Conservation (phyloP, 352 stramenopile genomes). For the Pythium phragmiticola region DNA sequence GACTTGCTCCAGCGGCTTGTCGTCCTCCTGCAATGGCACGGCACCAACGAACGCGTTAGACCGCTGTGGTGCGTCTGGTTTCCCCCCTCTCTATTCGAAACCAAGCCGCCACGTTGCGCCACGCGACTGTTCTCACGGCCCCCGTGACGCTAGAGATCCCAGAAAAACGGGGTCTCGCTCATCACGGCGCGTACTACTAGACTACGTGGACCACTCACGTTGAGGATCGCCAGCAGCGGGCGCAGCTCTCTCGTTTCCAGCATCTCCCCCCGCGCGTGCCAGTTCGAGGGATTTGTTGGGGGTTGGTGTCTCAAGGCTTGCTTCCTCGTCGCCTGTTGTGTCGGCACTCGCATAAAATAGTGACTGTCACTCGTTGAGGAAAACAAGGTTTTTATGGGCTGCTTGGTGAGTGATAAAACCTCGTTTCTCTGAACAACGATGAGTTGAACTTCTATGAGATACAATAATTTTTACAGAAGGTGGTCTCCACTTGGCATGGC, state of each 20-base stretch:
- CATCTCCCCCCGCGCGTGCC: slow-evolving; percentile 38
- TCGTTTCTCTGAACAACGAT: slow-evolving; percentile 9
- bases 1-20: slow-evolving; percentile 81
- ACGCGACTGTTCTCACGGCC: background rate
- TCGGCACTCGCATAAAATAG: slow-evolving; percentile 2
- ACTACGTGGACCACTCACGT: slow-evolving; percentile 46
- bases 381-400: slow-evolving; percentile 17
- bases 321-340: slow-evolving; percentile 30
- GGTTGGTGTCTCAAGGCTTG: slow-evolving; percentile 15
- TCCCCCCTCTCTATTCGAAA: no score
- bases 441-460: slow-evolving; percentile 10
- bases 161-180: background rate
- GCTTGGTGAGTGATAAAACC: slow-evolving; percentile 15
- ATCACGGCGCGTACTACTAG: background rate
- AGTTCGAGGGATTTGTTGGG: slow-evolving; percentile 15
- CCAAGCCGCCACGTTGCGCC: no score
- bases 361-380: slow-evolving; percentile 23
- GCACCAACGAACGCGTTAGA: slow-evolving; percentile 21
- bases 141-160: background rate
- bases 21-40: slow-evolving; percentile 54
- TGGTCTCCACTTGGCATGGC: background rate
- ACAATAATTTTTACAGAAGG: slow-evolving; percentile 2
- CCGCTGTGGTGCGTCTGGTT: background rate
- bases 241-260: slow-evolving; percentile 81
- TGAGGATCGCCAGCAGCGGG: slow-evolving; percentile 78